Conservation (phyloP, 1,139 yeast species). For the Blastobotrys apis region DNA sequence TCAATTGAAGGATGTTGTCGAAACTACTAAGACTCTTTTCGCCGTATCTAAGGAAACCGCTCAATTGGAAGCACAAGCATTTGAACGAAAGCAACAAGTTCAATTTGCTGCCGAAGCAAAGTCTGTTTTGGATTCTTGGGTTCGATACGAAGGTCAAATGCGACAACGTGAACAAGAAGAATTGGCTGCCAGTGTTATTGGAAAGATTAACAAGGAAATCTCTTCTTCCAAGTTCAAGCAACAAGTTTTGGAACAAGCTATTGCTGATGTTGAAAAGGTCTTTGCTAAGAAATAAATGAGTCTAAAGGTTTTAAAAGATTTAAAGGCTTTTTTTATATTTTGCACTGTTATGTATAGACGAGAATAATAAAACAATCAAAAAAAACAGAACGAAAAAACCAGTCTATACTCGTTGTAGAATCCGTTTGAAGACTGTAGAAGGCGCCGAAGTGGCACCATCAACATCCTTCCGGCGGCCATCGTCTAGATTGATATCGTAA, state of each 20-base stretch:
- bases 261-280: slow-evolving; percentile 85
- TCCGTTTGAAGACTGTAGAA: too few relatives aligned
- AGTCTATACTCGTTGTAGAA: too few relatives aligned
- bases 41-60: slow-evolving; percentile 96
- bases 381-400: not conserved
- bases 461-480: slow-evolving; percentile 35
- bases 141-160: slow-evolving; percentile 93
- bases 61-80: slow-evolving; percentile 87
- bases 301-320: not conserved
- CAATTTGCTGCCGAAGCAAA: slow-evolving; percentile 87
- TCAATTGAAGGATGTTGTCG: slow-evolving; percentile 86
- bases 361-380: too few relatives aligned
- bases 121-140: slow-evolving; percentile 97
- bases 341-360: not conserved
- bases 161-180: slow-evolving; percentile 96
- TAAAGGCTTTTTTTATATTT: too few relatives aligned
- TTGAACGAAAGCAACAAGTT: slow-evolving; percentile 86
- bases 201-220: slow-evolving; percentile 84
- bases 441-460: slow-evolving; percentile 24
- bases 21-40: slow-evolving; percentile 85
- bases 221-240: slow-evolving; percentile 91
- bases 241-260: slow-evolving; percentile 82
- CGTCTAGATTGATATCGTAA: slow-evolving; percentile 44
- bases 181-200: slow-evolving; percentile 77
- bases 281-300: slow-evolving; percentile 39